phyloP scores from a whole-genome alignment of 140 eudicot genomes.

The Anethum foeniculum region DNA sequence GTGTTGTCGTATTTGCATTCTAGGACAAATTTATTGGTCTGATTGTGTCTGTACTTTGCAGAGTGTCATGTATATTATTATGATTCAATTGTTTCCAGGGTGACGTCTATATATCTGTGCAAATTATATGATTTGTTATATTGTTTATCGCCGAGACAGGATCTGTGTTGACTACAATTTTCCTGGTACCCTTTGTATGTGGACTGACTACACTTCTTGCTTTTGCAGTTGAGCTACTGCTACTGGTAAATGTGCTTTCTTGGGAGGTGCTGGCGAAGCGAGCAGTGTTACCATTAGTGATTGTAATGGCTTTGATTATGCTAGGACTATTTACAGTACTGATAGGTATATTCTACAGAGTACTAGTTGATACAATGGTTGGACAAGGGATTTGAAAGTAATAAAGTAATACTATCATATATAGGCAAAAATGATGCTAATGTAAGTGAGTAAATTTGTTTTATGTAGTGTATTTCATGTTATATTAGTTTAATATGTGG shows the following conservation, averaged over 20 bases:
- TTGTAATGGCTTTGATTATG: conserved; percentile 75
- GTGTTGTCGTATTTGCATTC: too few relatives aligned
- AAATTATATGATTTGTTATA: too few relatives aligned
- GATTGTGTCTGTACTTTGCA: too few relatives aligned
- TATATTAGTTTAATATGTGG: background rate
- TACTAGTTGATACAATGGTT: conserved; percentile 96
- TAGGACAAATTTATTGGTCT: too few relatives aligned
- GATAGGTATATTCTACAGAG: conserved; percentile 90
- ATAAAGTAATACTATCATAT: conserved; percentile 94
- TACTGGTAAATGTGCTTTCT: conserved; percentile 83
- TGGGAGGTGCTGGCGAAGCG: conserved; percentile 99
- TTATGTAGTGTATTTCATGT: conserved; percentile 3
- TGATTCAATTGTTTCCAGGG: too few relatives aligned
- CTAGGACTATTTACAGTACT: conserved; percentile 86
- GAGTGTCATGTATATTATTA: too few relatives aligned
- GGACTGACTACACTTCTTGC: conserved; percentile 91
- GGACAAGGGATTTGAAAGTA: conserved; percentile 98
- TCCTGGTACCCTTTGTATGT: conserved; percentile 90
- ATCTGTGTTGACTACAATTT: conserved; percentile 92
- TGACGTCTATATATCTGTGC: too few relatives aligned
- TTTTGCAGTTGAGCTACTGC: conserved; percentile 75
- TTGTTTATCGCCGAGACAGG: conserved; percentile 30
- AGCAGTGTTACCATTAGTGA: conserved; percentile 75
- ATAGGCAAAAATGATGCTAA: conserved; percentile 92
- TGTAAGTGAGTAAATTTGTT: conserved; percentile 51